Evolutionary conservation across 306 rosid species (phyloP), one percentile per base, ranked within the genome.

Genomic region (Cyclanthera cordifolia): DNA sequence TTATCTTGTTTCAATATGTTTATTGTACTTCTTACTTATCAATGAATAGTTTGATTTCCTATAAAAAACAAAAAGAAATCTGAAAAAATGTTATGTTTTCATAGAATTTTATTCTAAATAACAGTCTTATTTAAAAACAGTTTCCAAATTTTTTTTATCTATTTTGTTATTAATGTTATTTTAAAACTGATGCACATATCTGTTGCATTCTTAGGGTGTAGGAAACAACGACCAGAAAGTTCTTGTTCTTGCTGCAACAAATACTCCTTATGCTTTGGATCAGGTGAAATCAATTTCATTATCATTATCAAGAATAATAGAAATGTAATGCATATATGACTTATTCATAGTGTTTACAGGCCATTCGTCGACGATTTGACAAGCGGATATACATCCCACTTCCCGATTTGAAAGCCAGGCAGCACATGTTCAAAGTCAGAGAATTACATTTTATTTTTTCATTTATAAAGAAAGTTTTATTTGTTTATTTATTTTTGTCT

Each of bases 301-400:
- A 61, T 79, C 54, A 54, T 67, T 67, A 20, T 57, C 8, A 21
- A 53, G 37, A 61, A 48, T 37, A 53, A 28, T 39, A 60, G 53
- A 72, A 70, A 24, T 53, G 61, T 14, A 27, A 19, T 70, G 55
- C 48, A 17, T 61, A 66, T 74, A 55, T 68, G 73, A 73, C 83
- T 79, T 69, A 82, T 72, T 51, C 21, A 53, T 73, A 53, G 63
- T 74, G 73, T 65, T 51, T 85, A 78, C 84, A 94, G 99, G 99
- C 99, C 59, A 90, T 94, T 72, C 87, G 99, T 75, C 85, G 99
- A 64, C 99, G 99, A 75, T 94, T 94, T 21, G 99, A 94, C 77
- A 94, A 94, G 87, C 97, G 99, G 28, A 94, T 94, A 78, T 90
- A 94, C 79, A 94, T 94, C 76, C 99, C 99, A 21, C 97, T 94